These are phyloP conservation scores for Xylaria sp. DNA, from an alignment of 2,329 filamentous ascomycete species.

Conservation along the genomic window DNA sequence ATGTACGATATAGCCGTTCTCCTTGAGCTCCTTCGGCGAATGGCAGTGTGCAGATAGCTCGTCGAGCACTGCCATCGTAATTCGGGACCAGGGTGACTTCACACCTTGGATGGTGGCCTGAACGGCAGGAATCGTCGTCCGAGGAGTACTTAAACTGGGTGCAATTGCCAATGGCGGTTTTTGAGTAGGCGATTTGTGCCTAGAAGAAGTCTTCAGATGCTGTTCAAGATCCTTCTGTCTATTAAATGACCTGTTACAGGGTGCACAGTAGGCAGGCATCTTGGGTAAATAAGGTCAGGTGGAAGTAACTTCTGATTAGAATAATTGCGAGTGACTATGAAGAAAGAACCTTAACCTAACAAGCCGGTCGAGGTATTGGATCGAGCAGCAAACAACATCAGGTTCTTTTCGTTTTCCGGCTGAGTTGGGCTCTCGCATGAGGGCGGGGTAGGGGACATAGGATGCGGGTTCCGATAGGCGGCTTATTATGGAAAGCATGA, in stretches of 20 bases:
- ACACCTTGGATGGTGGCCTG: not conserved
- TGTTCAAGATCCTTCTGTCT: not conserved
- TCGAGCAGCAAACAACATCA: too few relatives aligned
- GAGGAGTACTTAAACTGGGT: not conserved
- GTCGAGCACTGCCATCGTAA: not conserved
- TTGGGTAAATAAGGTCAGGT: not conserved
- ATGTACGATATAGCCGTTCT: not conserved
- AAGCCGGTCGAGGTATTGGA: not conserved
- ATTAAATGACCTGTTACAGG: conserved; percentile 6
- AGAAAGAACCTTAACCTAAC: not conserved
- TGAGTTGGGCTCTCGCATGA: too few relatives aligned
- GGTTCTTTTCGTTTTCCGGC: too few relatives aligned
- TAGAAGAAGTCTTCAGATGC: not conserved
- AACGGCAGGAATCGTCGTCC: not conserved
- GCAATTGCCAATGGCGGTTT: not conserved
- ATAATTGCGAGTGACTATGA: not conserved
- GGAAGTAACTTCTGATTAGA: not conserved
- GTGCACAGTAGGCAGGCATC: not conserved
- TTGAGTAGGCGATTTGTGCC: not conserved
- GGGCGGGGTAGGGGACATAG: too few relatives aligned
- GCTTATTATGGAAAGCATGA: too few relatives aligned
- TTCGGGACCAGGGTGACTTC: not conserved
- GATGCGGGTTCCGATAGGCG: too few relatives aligned
- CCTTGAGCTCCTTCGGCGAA: conserved; percentile 1
- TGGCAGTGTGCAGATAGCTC: conserved; percentile 6